These are phyloP conservation scores for Penicillium occitanis DNA, from an alignment of 2,329 filamentous ascomycete species.

Conservation along the genomic window DNA sequence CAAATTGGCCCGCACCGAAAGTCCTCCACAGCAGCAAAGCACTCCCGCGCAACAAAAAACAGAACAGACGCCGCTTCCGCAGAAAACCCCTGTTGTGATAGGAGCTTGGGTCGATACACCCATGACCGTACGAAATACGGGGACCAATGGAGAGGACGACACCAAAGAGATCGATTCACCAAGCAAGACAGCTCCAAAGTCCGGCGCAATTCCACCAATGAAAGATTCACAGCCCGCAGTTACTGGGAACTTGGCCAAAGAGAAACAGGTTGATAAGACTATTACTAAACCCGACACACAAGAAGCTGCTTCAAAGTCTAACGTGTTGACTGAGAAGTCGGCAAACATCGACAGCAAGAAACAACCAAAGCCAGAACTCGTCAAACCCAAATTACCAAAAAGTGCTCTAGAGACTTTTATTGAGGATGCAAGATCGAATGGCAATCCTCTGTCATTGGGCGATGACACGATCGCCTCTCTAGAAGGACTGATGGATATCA, in stretches of 20 bases:
- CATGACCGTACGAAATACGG: slow-evolving; percentile 38
- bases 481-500: slow-evolving; percentile 41
- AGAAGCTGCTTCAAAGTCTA: not conserved
- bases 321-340: slow-evolving; percentile 12
- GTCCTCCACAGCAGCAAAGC: slow-evolving; percentile 29
- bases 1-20: slow-evolving; percentile 42
- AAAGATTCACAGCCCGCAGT: not conserved
- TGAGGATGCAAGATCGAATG: slow-evolving; percentile 41
- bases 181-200: slow-evolving; percentile 20
- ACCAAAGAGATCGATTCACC: slow-evolving; percentile 30
- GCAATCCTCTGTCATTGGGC: slow-evolving; percentile 40
- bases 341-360: slow-evolving; percentile 18
- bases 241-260: not conserved
- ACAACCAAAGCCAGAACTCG: slow-evolving; percentile 28
- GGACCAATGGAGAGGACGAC: slow-evolving; percentile 23
- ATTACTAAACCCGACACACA: slow-evolving; percentile 5
- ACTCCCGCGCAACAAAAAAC: slow-evolving; percentile 39
- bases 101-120: slow-evolving; percentile 52
- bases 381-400: slow-evolving; percentile 42
- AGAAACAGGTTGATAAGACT: not conserved
- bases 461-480: slow-evolving; percentile 50
- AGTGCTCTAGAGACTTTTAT: slow-evolving; percentile 46
- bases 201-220: not conserved
- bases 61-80: slow-evolving; percentile 35
- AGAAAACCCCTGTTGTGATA: slow-evolving; percentile 47